These are phyloP conservation scores for Phyllosticta citribraziliensis DNA, from an alignment of 2,329 filamentous ascomycete genomes.

Conservation along the genomic window DNA sequence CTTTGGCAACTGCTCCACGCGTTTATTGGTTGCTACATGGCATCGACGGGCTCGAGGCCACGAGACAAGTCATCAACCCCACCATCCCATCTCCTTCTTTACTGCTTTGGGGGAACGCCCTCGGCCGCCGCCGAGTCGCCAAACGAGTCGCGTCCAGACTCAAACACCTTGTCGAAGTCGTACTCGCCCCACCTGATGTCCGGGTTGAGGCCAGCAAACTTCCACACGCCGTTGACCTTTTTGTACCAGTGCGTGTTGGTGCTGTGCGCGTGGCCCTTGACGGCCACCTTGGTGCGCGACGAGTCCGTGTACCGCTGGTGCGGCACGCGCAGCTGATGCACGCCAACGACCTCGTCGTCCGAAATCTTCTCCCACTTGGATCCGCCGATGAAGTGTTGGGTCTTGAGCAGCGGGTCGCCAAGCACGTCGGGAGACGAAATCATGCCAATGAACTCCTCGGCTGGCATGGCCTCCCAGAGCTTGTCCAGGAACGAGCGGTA, in stretches of 20 bases:
- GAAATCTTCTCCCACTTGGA: constrained; percentile 42
- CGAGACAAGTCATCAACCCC: background rate
- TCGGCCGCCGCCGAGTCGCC: constrained; percentile 30
- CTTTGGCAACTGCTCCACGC: background rate
- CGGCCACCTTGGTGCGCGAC: constrained; percentile 34
- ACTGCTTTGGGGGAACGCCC: constrained; percentile 22
- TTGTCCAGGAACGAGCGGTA: constrained; percentile 51
- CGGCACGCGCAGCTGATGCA: constrained; percentile 49
- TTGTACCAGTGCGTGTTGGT: constrained; percentile 46
- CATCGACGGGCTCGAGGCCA: background rate
- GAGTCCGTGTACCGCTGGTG: constrained; percentile 47
- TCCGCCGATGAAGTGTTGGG: constrained; percentile 48
- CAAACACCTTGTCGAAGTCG: constrained; percentile 47
- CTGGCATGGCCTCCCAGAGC: constrained; percentile 47
- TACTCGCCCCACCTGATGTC: constrained; percentile 47
- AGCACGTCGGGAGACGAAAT: constrained; percentile 43
- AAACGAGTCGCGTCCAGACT: constrained; percentile 36
- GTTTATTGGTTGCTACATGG: background rate
- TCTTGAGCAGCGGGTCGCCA: constrained; percentile 45
- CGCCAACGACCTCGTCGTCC: constrained; percentile 41
- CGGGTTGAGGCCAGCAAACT: constrained; percentile 46
- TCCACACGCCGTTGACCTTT: constrained; percentile 49
- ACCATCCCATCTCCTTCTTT: constrained; percentile 1
- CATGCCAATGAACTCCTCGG: constrained; percentile 44
- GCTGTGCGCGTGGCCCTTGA: constrained; percentile 49